Evolutionary conservation across 768 basidiomycete genomes (phyloP).

Genomic region (Leccinum variicolor): DNA sequence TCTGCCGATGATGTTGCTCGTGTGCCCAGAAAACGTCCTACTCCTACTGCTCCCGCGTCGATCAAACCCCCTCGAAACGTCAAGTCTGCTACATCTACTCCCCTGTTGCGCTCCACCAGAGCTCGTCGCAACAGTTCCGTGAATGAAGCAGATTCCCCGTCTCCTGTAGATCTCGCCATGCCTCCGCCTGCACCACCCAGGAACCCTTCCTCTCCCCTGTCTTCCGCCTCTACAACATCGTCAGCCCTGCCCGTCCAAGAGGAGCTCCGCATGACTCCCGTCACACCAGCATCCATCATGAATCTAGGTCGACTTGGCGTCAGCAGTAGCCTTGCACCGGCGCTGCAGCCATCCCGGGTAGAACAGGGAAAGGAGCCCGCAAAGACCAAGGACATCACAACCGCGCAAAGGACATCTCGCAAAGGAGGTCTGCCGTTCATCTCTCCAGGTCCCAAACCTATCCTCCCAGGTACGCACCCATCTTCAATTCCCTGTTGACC

Average conservation of each 20-base stretch:
- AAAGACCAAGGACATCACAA: conserved; percentile 27
- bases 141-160: conserved; percentile 62
- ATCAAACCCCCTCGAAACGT: conserved; percentile 24
- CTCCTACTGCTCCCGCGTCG: conserved; percentile 30
- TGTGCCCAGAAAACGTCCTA: conserved; percentile 50
- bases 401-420: conserved; percentile 23
- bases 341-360: conserved; percentile 12
- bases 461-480: conserved; percentile 59
- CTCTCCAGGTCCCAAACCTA: conserved; percentile 63
- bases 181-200: conserved; percentile 72
- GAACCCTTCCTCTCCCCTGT: conserved; percentile 15
- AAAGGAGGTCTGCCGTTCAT: conserved; percentile 33
- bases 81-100: conserved; percentile 60
- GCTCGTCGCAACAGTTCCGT: conserved; percentile 40
- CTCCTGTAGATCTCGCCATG: conserved; percentile 87
- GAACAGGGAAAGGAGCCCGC: conserved; percentile 30
- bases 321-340: conserved; percentile 41
- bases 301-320: conserved; percentile 69
- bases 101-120: conserved; percentile 47
- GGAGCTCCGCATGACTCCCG: conserved; percentile 54
- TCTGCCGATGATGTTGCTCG: conserved; percentile 49
- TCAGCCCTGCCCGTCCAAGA: conserved; percentile 11
- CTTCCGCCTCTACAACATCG: conserved; percentile 1
- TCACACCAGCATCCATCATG: conserved; percentile 92
- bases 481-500: not conserved